Evolutionary conservation across 2,329 filamentous ascomycete species (phyloP), one percentile per base, ranked within the genome.

Genomic region (Incumbomyces lentus): DNA sequence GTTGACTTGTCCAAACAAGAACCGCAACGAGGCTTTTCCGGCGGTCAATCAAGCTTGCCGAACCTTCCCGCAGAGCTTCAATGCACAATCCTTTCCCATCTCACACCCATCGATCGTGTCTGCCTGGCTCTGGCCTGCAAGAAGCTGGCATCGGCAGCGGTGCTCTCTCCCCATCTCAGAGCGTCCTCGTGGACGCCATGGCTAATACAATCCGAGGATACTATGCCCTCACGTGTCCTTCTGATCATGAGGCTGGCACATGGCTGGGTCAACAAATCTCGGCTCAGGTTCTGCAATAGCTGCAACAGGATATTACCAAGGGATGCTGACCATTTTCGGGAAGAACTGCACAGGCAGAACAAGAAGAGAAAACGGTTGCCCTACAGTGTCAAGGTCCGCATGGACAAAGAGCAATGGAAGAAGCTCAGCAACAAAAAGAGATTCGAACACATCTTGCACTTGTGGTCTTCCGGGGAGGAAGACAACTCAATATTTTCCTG

Each of bases 51-150:
- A 8, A 37, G 14, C 33, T 37, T 47, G 36, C 38, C 38, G n/a
- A 43, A 41, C 17, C 49, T 56, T 17, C 52, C 54, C n/a, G 34
- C 50, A 19, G 54, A 56, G 42, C 34, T 55, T 11, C 39, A 55
- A 8, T 46, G 50, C 46, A 38, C 44, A 10, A 53, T 59, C 37
- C 44, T 52, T 11, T 47, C 50, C 5, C 26, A 51, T n/a, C 49
- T 59, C 33, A 48, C 52, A 30, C 40, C 48, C 8, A 40, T 56
- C 19, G 57, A 58, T 35, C 52, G 55, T 17, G 52, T 55, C 31
- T 55, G 56, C 32, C 52, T 59, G 19, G 53, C 49, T 32, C 48
- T 56, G 17, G 49, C 54, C 18, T 58, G 54, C 51, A 58, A 56
- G 46, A 14, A 32, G 11, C 41, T 56, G 2, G 47, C 50, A 7